Percentiles rank a stretch among this genome's conserved stretches.
Conservation (phyloP, 345 rosid species). For the Heritiera littoralis region DNA sequence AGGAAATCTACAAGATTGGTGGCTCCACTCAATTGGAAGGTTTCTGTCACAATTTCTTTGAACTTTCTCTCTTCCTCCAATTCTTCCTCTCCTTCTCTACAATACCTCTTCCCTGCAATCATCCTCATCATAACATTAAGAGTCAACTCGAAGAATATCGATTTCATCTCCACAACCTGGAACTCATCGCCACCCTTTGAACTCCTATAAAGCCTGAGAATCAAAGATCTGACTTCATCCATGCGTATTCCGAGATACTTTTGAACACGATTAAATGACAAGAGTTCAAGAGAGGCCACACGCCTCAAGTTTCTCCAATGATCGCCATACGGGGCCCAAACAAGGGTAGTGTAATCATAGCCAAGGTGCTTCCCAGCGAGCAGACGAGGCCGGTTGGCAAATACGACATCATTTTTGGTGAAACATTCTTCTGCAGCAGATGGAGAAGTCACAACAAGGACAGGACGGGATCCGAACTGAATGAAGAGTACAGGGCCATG, state of each 20-base stretch:
- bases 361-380: slow-evolving; percentile 28
- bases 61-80: slow-evolving; percentile 38
- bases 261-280: slow-evolving; percentile 30
- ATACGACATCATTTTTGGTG: slow-evolving; percentile 32
- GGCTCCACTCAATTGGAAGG: slow-evolving; percentile 30
- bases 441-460: slow-evolving; percentile 29
- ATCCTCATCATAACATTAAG: slow-evolving; percentile 48
- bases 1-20: slow-evolving; percentile 44
- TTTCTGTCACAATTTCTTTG: slow-evolving; percentile 35
- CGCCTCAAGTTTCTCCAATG: slow-evolving; percentile 38
- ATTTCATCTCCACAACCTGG: slow-evolving; percentile 33
- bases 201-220: slow-evolving; percentile 19
- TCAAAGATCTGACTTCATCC: slow-evolving; percentile 31
- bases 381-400: slow-evolving; percentile 29
- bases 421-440: slow-evolving; percentile 31
- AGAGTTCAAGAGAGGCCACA: slow-evolving; percentile 26
- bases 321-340: slow-evolving; percentile 33
- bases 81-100: slow-evolving; percentile 34
- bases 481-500: slow-evolving; percentile 24
- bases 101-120: slow-evolving; percentile 53
- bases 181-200: slow-evolving; percentile 5
- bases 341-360: slow-evolving; percentile 29
- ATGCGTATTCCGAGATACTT: slow-evolving; percentile 20
- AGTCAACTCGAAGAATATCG: slow-evolving; percentile 29
- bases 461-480: slow-evolving; percentile 26